These are phyloP conservation scores for Parastagonospora nodorum DNA, from an alignment of 2,329 filamentous ascomycete genomes.

Conservation along the genomic window DNA sequence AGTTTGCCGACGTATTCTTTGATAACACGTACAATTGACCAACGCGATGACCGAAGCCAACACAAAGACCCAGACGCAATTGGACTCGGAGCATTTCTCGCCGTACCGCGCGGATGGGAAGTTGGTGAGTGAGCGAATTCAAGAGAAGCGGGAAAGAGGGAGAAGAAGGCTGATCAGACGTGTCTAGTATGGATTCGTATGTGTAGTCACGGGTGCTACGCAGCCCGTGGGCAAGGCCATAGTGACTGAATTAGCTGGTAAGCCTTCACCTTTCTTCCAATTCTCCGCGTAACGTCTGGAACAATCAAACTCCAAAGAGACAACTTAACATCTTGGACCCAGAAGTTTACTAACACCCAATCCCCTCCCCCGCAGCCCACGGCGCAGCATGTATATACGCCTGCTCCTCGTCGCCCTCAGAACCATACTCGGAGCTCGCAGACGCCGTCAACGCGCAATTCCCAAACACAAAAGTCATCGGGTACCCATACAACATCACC, in stretches of 20 bases:
- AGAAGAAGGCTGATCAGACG: not conserved
- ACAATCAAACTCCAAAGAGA: not conserved
- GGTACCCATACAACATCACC: constrained; percentile 63
- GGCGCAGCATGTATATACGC: constrained; percentile 69
- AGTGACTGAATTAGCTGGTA: constrained; percentile 63
- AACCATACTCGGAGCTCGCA: constrained; percentile 51
- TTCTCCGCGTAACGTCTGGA: not conserved
- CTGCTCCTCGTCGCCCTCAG: constrained; percentile 54
- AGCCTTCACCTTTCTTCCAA: constrained; percentile 10
- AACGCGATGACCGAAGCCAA: constrained; percentile 9
- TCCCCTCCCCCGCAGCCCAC: too few species aligned
- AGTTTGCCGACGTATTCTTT: too few species aligned
- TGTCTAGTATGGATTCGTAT: constrained; percentile 66
- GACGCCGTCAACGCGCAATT: constrained; percentile 47
- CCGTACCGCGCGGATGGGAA: constrained; percentile 64
- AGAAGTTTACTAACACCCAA: too few species aligned
- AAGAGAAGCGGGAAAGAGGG: not conserved
- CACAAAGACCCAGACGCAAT: constrained; percentile 8
- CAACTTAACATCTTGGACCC: too few species aligned
- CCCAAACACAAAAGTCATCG: constrained; percentile 65
- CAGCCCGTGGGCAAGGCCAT: constrained; percentile 66
- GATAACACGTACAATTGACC: too few species aligned
- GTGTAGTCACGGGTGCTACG: constrained; percentile 66
- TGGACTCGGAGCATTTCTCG: constrained; percentile 58
- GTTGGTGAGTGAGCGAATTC: constrained; percentile 49